These are phyloP conservation scores for Sungouiella blattae DNA, from an alignment of 805 yeast genomes.

Conservation along the genomic window DNA sequence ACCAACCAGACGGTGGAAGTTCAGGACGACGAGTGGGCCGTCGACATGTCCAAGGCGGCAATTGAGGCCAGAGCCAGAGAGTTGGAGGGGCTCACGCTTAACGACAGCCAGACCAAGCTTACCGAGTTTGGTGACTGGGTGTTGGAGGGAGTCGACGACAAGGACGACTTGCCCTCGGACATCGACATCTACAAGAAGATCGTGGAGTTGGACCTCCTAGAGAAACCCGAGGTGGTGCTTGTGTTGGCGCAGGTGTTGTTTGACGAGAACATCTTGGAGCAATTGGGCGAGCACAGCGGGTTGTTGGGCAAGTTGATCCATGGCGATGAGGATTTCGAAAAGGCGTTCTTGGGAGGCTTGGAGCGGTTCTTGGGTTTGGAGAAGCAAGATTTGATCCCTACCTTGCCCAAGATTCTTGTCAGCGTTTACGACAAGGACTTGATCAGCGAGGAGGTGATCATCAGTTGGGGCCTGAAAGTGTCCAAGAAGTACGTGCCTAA, in stretches of 20 bases:
- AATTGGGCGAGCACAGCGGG: slow-evolving; percentile 76
- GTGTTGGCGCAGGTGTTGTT: slow-evolving; percentile 90
- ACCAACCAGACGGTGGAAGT: slow-evolving; percentile 53
- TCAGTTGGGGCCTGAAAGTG: slow-evolving; percentile 85
- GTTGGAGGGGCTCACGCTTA: slow-evolving; percentile 61
- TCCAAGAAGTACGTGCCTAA: slow-evolving; percentile 93
- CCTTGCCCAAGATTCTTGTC: slow-evolving; percentile 78
- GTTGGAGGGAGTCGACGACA: slow-evolving; percentile 47
- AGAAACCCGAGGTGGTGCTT: slow-evolving; percentile 75
- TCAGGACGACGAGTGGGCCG: slow-evolving; percentile 95
- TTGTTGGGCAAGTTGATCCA: slow-evolving; percentile 74
- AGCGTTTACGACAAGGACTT: slow-evolving; percentile 80
- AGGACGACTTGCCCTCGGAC: slow-evolving; percentile 68
- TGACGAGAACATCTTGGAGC: slow-evolving; percentile 67
- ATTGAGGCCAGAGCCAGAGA: slow-evolving; percentile 87
- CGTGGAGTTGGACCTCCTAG: slow-evolving; percentile 67
- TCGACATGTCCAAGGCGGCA: slow-evolving; percentile 95
- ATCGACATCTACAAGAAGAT: slow-evolving; percentile 92
- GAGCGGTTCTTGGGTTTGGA: slow-evolving; percentile 89
- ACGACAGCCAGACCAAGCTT: slow-evolving; percentile 49
- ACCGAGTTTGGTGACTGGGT: slow-evolving; percentile 91
- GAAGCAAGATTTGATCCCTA: slow-evolving; percentile 62
- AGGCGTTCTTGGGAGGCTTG: slow-evolving; percentile 89
- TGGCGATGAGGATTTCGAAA: slow-evolving; percentile 63
- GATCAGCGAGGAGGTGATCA: slow-evolving; percentile 75